A percentile compares a stretch with the other conserved stretches of the same genome.
Evolutionary conservation across 2,329 filamentous ascomycete species (phyloP).

Genomic region (Fusarium coffeatum): DNA sequence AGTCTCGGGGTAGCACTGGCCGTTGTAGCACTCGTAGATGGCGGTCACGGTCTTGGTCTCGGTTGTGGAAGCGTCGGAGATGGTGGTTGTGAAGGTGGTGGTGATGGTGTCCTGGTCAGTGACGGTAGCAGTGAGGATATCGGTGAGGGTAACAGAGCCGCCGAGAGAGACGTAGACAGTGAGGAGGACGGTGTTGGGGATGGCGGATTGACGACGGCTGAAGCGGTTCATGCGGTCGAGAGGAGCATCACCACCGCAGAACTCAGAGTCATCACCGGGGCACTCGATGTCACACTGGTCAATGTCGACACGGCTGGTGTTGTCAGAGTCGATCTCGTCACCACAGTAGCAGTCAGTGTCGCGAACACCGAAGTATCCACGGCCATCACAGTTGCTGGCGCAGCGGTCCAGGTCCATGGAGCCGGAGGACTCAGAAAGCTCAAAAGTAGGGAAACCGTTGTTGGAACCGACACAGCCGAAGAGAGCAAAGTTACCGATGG

Average conservation of each 20-base stretch:
- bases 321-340: constrained; percentile 18
- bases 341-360: constrained; percentile 42
- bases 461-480: constrained; percentile 45
- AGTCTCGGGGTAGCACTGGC: constrained; percentile 30
- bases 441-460: constrained; percentile 43
- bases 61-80: constrained; percentile 23
- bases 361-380: constrained; percentile 45
- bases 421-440: constrained; percentile 13
- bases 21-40: constrained; percentile 34
- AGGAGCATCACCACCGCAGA: constrained; percentile 39
- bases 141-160: constrained; percentile 4
- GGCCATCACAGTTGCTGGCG: constrained; percentile 38
- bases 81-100: constrained; percentile 35
- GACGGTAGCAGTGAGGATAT: constrained; percentile 26
- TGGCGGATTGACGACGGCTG: constrained; percentile 26
- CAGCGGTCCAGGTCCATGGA: constrained; percentile 46
- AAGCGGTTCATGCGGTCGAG: constrained; percentile 29
- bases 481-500: constrained; percentile 38
- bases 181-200: constrained; percentile 40
- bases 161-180: constrained; percentile 38
- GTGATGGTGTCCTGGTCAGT: constrained; percentile 36
- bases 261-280: constrained; percentile 37
- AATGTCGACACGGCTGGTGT: constrained; percentile 17
- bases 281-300: constrained; percentile 35
- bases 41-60: constrained; percentile 35